Percentiles rank a stretch among this genome's conserved stretches.
phyloP scores from a whole-genome alignment of 169 alveolate species.

The Eimeria sp. region DNA sequence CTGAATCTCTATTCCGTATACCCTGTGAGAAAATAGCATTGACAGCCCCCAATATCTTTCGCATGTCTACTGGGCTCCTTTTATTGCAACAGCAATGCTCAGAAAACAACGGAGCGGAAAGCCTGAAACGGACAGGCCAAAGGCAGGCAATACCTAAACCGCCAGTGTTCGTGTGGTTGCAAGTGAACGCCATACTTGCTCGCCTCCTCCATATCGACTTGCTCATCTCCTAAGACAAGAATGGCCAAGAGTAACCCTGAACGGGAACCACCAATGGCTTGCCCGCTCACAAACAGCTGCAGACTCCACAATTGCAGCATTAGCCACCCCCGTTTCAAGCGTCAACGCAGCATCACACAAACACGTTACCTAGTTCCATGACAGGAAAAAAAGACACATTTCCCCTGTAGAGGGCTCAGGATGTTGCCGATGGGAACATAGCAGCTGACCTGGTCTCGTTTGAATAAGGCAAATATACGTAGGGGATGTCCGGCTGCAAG shows the following conservation, averaged over 20 bases:
- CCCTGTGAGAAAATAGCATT: slow-evolving; percentile 21
- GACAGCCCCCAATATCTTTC: neutral
- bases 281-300: slow-evolving; percentile 76
- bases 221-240: slow-evolving; percentile 80
- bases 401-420: neutral
- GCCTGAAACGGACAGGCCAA: neutral
- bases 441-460: slow-evolving; percentile 60
- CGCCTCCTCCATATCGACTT: slow-evolving; percentile 77
- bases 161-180: neutral
- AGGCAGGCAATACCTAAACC: neutral
- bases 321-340: neutral
- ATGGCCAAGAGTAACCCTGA: slow-evolving; percentile 69
- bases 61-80: neutral
- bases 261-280: slow-evolving; percentile 16
- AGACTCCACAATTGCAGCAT: slow-evolving; percentile 16
- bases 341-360: neutral
- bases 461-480: slow-evolving; percentile 67
- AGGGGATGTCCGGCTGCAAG: slow-evolving; percentile 76
- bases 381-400: neutral
- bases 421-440: neutral
- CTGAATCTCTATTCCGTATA: slow-evolving; percentile 79
- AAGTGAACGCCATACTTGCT: slow-evolving; percentile 66
- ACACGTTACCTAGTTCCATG: neutral
- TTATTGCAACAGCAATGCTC: neutral
- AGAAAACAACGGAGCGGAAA: neutral